Conservation (phyloP, 176 grass and related monocot species). For the Elymus sibiricus region DNA sequence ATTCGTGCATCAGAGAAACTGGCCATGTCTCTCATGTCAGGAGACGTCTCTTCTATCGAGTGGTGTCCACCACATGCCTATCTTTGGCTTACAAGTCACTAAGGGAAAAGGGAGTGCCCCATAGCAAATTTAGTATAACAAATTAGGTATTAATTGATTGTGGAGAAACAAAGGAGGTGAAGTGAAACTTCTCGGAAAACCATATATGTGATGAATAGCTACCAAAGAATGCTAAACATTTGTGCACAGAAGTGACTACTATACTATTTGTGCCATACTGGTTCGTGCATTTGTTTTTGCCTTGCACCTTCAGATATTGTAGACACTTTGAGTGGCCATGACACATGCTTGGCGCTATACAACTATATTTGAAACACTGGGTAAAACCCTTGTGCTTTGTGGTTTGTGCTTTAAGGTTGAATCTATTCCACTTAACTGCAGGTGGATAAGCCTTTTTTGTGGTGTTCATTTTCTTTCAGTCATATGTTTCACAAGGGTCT, state of each 20-base stretch:
- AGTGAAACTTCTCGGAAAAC: background rate
- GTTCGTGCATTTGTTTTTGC: background rate
- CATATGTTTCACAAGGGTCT: background rate
- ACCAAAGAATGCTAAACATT: background rate
- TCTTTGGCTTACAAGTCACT: background rate
- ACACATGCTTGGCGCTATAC: background rate
- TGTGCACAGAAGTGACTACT: constrained; percentile 9
- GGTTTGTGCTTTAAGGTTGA: constrained; percentile 4
- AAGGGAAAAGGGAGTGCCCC: background rate
- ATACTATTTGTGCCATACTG: background rate
- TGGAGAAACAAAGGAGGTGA: background rate
- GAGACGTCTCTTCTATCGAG: background rate
- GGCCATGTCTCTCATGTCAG: background rate
- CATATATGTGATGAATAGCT: background rate
- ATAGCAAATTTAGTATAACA: background rate
- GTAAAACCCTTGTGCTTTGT: background rate
- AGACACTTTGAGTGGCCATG: background rate
- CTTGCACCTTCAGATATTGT: background rate
- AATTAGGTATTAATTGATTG: background rate
- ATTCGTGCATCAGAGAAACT: background rate
- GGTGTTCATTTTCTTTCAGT: background rate
- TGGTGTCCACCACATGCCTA: background rate
- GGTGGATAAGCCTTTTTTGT: background rate
- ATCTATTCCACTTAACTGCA: background rate
- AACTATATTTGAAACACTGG: background rate